These are phyloP conservation scores for Drechslerella dactyloides DNA, from an alignment of 2,329 filamentous ascomycete species.

Conservation along the genomic window DNA sequence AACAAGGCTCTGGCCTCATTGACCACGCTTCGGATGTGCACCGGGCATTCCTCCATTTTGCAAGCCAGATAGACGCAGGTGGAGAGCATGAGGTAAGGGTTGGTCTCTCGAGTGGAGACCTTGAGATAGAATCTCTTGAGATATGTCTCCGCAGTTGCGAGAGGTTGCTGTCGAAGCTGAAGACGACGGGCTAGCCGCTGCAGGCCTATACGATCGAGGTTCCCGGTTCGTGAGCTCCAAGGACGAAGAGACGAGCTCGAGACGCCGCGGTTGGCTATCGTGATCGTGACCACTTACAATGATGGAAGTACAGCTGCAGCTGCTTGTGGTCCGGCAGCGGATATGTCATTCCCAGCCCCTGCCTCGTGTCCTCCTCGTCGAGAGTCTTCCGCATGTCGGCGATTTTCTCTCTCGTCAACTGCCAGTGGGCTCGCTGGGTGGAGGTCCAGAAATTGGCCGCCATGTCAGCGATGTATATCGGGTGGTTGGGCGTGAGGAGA, in stretches of 20 bases:
- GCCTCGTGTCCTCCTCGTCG: constrained; percentile 74
- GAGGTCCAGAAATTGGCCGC: constrained; percentile 97
- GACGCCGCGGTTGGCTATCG: no score
- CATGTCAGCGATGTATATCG: constrained; percentile 63
- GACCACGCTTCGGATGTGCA: constrained; percentile 90
- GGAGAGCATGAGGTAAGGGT: constrained; percentile 89
- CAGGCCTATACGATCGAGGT: constrained; percentile 66
- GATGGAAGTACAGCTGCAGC: constrained; percentile 88
- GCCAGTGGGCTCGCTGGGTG: constrained; percentile 87
- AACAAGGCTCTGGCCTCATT: constrained; percentile 84
- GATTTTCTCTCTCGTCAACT: constrained; percentile 82
- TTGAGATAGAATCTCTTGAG: constrained; percentile 91
- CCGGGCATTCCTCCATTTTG: constrained; percentile 97
- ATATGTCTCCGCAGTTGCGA: constrained; percentile 94
- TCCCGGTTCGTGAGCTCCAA: constrained; percentile 15
- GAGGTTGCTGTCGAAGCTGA: constrained; percentile 83
- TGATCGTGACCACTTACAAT: constrained; percentile 68
- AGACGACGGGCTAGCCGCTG: constrained; percentile 83
- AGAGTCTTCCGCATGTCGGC: constrained; percentile 76
- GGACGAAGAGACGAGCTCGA: no score
- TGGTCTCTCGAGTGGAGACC: constrained; percentile 88
- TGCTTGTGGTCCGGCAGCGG: constrained; percentile 81
- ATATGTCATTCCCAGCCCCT: constrained; percentile 72
- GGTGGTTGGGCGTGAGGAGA: background rate
- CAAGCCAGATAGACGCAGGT: constrained; percentile 93